These are phyloP conservation scores for Diaporthe sp. DNA, from an alignment of 2,329 filamentous ascomycete genomes.

Conservation along the genomic window DNA sequence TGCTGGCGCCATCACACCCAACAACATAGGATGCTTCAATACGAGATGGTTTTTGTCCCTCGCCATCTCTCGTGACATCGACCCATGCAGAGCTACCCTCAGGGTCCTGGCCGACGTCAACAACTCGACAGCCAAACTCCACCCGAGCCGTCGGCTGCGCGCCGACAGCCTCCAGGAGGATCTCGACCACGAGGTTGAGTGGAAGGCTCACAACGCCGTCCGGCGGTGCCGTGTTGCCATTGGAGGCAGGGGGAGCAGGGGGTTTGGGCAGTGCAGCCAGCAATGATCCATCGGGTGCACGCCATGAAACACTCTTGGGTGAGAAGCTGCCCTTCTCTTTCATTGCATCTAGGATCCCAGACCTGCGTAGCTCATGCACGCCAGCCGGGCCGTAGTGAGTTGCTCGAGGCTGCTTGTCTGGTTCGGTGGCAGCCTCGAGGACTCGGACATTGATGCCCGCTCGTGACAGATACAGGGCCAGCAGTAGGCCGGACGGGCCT, in stretches of 20 bases:
- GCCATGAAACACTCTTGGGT: slow-evolving; percentile 38
- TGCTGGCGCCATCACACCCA: slow-evolving; percentile 58
- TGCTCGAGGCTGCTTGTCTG: slow-evolving; percentile 41
- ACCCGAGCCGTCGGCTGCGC: slow-evolving; percentile 49
- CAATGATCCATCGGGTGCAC: slow-evolving; percentile 36
- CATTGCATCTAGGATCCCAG: slow-evolving; percentile 40
- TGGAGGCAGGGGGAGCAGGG: not conserved
- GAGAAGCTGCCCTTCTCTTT: slow-evolving; percentile 34
- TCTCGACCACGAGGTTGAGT: slow-evolving; percentile 53
- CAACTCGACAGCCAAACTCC: slow-evolving; percentile 53
- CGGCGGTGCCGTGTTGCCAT: slow-evolving; percentile 34
- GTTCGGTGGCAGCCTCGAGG: slow-evolving; percentile 9
- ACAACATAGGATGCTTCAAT: slow-evolving; percentile 55
- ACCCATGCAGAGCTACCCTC: slow-evolving; percentile 45
- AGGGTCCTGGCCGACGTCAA: slow-evolving; percentile 50
- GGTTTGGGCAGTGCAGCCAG: slow-evolving; percentile 32
- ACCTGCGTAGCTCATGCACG: slow-evolving; percentile 34
- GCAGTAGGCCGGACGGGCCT: slow-evolving; percentile 46
- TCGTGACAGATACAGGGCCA: slow-evolving; percentile 40
- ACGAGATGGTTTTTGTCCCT: slow-evolving; percentile 25
- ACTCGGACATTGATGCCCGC: slow-evolving; percentile 20
- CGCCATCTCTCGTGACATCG: slow-evolving; percentile 38
- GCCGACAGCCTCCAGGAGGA: slow-evolving; percentile 53
- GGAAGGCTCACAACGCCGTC: slow-evolving; percentile 55
- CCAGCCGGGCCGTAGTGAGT: slow-evolving; percentile 42